Conservation (phyloP, 306 rosid genomes). For the Hippophae rhamnoides region DNA sequence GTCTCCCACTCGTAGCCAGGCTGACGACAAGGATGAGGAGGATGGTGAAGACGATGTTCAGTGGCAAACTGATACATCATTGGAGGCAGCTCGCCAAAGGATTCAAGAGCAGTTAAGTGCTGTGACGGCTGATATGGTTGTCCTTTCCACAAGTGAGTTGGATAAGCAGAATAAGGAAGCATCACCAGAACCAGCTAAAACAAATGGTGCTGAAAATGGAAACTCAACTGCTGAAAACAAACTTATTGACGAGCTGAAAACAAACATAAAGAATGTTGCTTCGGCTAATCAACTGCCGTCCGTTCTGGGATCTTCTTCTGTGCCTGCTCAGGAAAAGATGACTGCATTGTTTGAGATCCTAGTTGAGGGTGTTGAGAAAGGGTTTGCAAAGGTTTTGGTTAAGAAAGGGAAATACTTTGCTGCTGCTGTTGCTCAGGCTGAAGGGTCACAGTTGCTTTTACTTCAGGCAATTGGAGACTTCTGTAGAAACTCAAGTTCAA, state of each 20-base stretch:
- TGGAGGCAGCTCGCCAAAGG: constrained; percentile 49
- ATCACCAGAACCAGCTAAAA: constrained; percentile 11
- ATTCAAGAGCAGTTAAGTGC: constrained; percentile 54
- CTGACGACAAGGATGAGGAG: constrained; percentile 25
- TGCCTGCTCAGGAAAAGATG: constrained; percentile 40
- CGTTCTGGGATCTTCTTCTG: constrained; percentile 20
- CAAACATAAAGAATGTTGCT: constrained; percentile 29
- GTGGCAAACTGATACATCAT: constrained; percentile 60
- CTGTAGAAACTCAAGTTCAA: constrained; percentile 22
- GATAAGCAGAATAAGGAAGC: constrained; percentile 24
- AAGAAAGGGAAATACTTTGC: constrained; percentile 37
- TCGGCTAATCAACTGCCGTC: constrained; percentile 27
- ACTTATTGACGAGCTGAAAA: constrained; percentile 37
- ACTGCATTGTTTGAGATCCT: constrained; percentile 38
- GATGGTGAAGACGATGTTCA: constrained; percentile 27
- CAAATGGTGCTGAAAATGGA: constrained; percentile 20
- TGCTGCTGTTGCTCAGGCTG: constrained; percentile 33
- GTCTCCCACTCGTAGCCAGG: constrained; percentile 40
- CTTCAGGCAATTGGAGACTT: constrained; percentile 37
- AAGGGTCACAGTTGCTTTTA: constrained; percentile 29
- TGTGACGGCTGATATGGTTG: constrained; percentile 59
- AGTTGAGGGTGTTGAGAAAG: constrained; percentile 34
- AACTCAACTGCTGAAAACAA: constrained; percentile 7
- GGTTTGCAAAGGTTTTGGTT: constrained; percentile 33
- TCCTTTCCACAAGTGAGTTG: constrained; percentile 44